Conservation (phyloP, 352 stramenopile species). For the Paralagenidium karlingii region DNA sequence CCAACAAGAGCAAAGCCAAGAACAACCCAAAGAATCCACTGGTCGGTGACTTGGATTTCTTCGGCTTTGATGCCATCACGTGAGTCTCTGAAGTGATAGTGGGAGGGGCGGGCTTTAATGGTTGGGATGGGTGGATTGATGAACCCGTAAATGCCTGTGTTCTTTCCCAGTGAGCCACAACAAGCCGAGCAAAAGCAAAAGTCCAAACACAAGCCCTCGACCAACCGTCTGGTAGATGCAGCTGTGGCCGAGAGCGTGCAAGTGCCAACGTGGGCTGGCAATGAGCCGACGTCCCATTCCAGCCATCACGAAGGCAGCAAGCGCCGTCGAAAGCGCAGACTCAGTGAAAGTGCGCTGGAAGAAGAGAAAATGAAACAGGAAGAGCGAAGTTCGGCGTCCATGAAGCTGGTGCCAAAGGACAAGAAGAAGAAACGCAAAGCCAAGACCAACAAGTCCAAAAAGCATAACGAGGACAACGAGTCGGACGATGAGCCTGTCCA, state of each 20-base stretch:
- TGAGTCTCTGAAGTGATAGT: neutral
- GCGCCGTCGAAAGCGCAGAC: conserved; percentile 66
- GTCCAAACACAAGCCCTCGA: conserved; percentile 25
- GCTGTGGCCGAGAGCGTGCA: no score
- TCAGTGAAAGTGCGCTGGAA: conserved; percentile 67
- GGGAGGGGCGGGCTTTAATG: no score
- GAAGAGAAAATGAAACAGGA: conserved; percentile 57
- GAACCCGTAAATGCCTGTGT: neutral
- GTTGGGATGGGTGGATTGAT: neutral
- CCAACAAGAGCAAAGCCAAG: no score
- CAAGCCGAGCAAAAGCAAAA: conserved; percentile 20
- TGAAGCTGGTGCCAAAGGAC: conserved; percentile 35
- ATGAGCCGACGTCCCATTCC: conserved; percentile 15
- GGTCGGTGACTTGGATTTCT: conserved; percentile 61
- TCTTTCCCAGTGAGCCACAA: neutral
- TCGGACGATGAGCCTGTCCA: conserved; percentile 6
- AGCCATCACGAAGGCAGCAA: conserved; percentile 37
- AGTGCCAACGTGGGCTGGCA: conserved; percentile 49
- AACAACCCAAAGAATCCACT: conserved; percentile 10
- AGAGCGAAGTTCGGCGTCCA: conserved; percentile 48
- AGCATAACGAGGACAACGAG: conserved; percentile 15
- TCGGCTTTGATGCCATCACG: conserved; percentile 43
- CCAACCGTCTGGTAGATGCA: no score
- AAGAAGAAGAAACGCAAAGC: conserved; percentile 16
- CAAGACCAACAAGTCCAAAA: conserved; percentile 12